A percentile compares a stretch with the other conserved stretches of the same genome.
Evolutionary conservation across 2,329 filamentous ascomycete species (phyloP).

Genomic region (Trichoderma sp.): DNA sequence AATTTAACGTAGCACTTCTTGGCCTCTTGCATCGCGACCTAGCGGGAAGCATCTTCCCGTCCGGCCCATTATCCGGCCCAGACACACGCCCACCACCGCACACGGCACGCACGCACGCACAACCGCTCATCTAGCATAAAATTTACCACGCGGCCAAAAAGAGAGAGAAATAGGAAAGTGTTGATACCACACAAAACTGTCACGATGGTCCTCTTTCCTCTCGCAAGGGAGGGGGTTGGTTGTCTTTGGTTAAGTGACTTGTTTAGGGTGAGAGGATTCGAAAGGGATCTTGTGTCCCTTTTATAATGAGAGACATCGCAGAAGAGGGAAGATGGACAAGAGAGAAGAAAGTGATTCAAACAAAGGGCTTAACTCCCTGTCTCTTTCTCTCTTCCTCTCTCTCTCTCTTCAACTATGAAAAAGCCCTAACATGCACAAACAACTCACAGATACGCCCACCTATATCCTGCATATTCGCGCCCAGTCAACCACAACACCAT

Average conservation of each 20-base stretch:
- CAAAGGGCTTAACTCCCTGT: not conserved
- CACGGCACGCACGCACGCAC: not conserved
- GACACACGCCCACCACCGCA: conserved; percentile 5
- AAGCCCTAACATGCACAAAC: not conserved
- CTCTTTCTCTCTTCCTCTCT: not conserved
- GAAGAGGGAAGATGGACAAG: not conserved
- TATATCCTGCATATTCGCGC: not conserved
- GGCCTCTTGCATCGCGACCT: conserved; percentile 13
- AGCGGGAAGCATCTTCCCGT: conserved; percentile 22
- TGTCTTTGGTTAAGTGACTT: not conserved
- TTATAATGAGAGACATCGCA: not conserved
- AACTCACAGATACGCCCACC: not conserved
- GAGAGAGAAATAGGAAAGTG: not conserved
- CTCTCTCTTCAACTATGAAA: not conserved
- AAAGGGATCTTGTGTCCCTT: not conserved
- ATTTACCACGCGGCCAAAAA: not conserved
- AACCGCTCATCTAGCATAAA: not conserved
- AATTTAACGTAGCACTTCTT: not conserved
- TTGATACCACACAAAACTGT: not conserved
- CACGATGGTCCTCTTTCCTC: not conserved
- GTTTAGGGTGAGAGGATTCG: not conserved
- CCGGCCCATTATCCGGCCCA: conserved; percentile 22
- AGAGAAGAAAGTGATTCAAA: not conserved
- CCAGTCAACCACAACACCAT: not conserved
- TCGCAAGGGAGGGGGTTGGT: not conserved